phyloP scores from a whole-genome alignment of 805 yeast species.

The Kazachstania kunashirensis region DNA sequence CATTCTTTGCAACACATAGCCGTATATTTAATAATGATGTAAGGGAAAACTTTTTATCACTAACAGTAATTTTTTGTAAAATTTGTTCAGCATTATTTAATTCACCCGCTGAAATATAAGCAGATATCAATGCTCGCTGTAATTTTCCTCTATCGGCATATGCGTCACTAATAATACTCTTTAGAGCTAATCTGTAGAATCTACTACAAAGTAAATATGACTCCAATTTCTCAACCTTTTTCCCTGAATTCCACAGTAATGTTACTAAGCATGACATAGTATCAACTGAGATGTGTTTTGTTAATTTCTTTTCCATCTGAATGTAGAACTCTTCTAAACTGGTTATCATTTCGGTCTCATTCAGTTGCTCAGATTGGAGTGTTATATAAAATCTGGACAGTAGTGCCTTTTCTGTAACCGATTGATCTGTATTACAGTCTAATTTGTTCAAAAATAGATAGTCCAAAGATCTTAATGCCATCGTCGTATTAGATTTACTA shows the following conservation, averaged over 20 bases:
- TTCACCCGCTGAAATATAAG: constrained; percentile 20
- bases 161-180: constrained; percentile 17
- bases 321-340: constrained; percentile 20
- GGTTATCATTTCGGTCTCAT: constrained; percentile 13
- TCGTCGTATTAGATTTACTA: constrained; percentile 15
- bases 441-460: constrained; percentile 30
- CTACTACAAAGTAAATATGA: constrained; percentile 15
- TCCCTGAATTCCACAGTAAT: constrained; percentile 34
- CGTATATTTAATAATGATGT: constrained; percentile 30
- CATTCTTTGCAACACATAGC: not conserved
- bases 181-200: constrained; percentile 24
- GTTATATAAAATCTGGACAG: constrained; percentile 20
- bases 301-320: constrained; percentile 23
- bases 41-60: constrained; percentile 19
- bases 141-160: constrained; percentile 30
- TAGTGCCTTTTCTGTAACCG: constrained; percentile 24
- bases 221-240: constrained; percentile 21
- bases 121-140: constrained; percentile 30
- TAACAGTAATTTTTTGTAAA: constrained; percentile 19
- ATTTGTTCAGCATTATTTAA: constrained; percentile 15
- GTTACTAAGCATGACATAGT: constrained; percentile 29
- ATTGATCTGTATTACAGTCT: constrained; percentile 19
- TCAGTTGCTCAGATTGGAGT: constrained; percentile 18
- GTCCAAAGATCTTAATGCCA: constrained; percentile 29
- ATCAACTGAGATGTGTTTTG: constrained; percentile 20